Conservation (phyloP, 2,329 filamentous ascomycete genomes). For the Pseudodiploospora longispora region DNA sequence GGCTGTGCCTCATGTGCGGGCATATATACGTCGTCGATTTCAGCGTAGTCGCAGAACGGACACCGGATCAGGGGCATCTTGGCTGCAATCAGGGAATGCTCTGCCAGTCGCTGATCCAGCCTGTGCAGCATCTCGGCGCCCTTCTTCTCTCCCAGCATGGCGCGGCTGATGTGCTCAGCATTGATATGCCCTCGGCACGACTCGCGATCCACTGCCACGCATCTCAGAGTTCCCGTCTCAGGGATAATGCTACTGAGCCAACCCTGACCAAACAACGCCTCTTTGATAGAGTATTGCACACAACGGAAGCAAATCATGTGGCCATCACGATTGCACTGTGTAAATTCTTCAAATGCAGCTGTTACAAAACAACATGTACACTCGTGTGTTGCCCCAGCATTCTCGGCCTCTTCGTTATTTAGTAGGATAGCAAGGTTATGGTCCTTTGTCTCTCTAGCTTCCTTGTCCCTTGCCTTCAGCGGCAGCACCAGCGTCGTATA, state of each 20-base stretch:
- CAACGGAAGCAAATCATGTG: constrained; percentile 78
- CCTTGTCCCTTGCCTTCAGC: constrained; percentile 35
- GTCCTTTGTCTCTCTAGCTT: constrained; percentile 42
- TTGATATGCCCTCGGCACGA: constrained; percentile 72
- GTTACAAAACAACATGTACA: constrained; percentile 73
- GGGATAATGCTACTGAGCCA: constrained; percentile 76
- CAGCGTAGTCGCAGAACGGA: constrained; percentile 86
- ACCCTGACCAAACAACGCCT: constrained; percentile 87
- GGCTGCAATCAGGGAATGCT: constrained; percentile 66
- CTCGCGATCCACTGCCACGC: constrained; percentile 64
- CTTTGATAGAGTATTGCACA: constrained; percentile 71
- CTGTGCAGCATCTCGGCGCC: constrained; percentile 65
- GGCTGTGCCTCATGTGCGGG: constrained; percentile 47
- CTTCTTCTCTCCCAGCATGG: constrained; percentile 60
- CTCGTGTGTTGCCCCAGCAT: constrained; percentile 50
- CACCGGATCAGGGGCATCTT: constrained; percentile 72
- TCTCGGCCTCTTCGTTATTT: constrained; percentile 53
- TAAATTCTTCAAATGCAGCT: constrained; percentile 64
- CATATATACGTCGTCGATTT: constrained; percentile 70
- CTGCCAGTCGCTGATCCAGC: constrained; percentile 71
- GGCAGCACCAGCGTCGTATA: constrained; percentile 50
- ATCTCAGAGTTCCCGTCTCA: constrained; percentile 66
- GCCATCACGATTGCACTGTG: constrained; percentile 58
- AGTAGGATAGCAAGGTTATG: constrained; percentile 43
- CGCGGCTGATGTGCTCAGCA: constrained; percentile 59